A percentile compares a stretch with the other conserved stretches of the same genome.
These are phyloP conservation scores for Cordyceps farinosa DNA, from an alignment of 2,329 filamentous ascomycete species.

Conservation along the genomic window DNA sequence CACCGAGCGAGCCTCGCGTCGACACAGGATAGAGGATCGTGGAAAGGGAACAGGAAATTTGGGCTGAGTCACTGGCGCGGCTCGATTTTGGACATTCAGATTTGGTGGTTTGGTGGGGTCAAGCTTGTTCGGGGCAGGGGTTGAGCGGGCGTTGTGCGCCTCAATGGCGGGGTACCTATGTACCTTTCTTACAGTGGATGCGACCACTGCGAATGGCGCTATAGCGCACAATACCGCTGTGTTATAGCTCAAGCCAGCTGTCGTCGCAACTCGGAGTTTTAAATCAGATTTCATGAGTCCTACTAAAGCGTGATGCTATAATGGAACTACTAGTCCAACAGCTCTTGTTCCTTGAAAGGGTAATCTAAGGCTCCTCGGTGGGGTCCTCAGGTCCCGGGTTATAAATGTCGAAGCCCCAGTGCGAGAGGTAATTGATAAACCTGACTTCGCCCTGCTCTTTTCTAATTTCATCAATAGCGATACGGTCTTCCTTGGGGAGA, in stretches of 20 bases:
- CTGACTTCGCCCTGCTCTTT: slow-evolving; percentile 2
- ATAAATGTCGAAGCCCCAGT: slow-evolving; percentile 16
- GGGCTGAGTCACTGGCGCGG: slow-evolving; percentile 16
- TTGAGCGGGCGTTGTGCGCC: no score
- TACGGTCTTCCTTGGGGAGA: not conserved
- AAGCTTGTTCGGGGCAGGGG: not conserved
- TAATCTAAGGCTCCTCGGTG: not conserved
- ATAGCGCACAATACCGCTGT: not conserved
- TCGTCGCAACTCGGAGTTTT: not conserved
- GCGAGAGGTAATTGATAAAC: not conserved
- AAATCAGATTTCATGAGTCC: no score
- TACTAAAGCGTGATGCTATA: no score
- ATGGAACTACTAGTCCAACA: no score
- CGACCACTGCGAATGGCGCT: not conserved
- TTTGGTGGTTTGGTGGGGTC: slow-evolving; percentile 9
- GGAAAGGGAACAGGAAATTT: not conserved
- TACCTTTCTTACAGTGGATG: not conserved
- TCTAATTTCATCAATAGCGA: not conserved
- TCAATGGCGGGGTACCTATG: not conserved
- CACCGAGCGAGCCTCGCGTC: not conserved
- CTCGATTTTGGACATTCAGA: not conserved
- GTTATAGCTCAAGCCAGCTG: not conserved
- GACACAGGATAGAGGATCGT: not conserved
- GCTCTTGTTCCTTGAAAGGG: no score
- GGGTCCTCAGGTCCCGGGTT: slow-evolving; percentile 6